These are phyloP conservation scores for Sporothrix euskadiensis DNA, from an alignment of 2,329 filamentous ascomycete species.

Conservation along the genomic window DNA sequence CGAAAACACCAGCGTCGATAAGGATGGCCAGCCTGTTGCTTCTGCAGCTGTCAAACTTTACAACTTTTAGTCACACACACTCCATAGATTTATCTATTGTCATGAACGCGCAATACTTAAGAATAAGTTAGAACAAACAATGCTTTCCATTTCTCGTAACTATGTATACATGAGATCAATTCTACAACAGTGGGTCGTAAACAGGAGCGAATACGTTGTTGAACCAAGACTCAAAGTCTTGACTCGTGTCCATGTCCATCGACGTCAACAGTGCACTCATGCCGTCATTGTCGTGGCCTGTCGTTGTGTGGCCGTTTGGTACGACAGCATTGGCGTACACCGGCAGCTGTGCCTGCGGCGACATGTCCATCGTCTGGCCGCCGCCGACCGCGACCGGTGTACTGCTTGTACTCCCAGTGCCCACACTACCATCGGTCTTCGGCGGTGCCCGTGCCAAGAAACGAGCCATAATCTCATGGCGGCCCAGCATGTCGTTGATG, in stretches of 20 bases:
- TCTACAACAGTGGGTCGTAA: conserved; percentile 16
- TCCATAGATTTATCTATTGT: neutral
- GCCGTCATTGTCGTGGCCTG: neutral
- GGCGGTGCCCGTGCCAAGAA: conserved; percentile 26
- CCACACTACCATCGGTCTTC: neutral
- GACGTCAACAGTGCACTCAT: conserved; percentile 4
- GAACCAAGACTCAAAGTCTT: conserved; percentile 30
- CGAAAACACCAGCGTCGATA: neutral
- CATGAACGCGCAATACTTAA: neutral
- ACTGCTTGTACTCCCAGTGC: neutral
- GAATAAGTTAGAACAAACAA: neutral
- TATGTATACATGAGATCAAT: neutral
- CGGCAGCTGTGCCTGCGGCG: neutral
- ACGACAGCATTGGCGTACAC: neutral
- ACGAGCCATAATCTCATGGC: conserved; percentile 31
- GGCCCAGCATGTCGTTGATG: conserved; percentile 32
- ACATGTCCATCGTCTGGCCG: neutral
- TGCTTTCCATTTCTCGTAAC: neutral
- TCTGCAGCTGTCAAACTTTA: conserved; percentile 5
- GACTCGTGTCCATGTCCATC: conserved; percentile 24
- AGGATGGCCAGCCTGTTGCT: neutral
- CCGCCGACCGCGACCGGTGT: neutral
- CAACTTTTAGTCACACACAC: conserved; percentile 3
- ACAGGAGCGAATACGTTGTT: conserved; percentile 27
- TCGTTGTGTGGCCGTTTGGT: too few relatives aligned